Evolutionary conservation across 2,329 filamentous ascomycete genomes (phyloP), one percentile per base, ranked within the genome.

Genomic region (Penicillium nordicum): DNA sequence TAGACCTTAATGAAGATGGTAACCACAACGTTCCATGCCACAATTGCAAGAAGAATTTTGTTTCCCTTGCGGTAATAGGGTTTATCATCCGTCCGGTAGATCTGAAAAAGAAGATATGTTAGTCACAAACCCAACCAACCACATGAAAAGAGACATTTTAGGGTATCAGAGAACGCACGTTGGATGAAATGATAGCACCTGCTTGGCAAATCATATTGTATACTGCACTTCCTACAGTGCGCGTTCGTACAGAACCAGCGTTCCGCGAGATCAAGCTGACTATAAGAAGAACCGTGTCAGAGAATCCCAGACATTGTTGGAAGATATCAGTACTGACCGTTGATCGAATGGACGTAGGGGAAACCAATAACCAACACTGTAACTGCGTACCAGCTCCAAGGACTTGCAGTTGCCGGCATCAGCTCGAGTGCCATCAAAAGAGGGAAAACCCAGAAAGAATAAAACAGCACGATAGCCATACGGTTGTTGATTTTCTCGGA

Each of bases 21-120:
- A 16, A 77, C 65, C 0, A 77, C 70, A 11, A 84, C 63, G 0
- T 77, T 69, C 3, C 83, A 69, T 0, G 72, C 76, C 23, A 79
- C 76, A 41, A 85, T 79, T 0, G 78, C 75, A 4, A 85, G 74
- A 42, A 82, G 74, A 9, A 84, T 78, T 11, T 73, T 79, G 69
- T 85, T 84, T 4, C 82, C 82, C 12, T 61, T 73, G 60, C 81
- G 79, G 67, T 83, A 84, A 65, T 82, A 83, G 0, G 81, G 80
- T 0, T 69, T 66, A 50, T 84, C 82, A 60, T 74, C 76, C 1
- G 67, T 64, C 18, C 80, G 76, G 61, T 84, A 84, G 55, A 83
- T 80, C 61, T 84, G 58, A 67, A 2, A 12, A 6, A 4, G 27
- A 25, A 4, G 3, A 5, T 7, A 21, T 7, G 23, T 47, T n/a